Conservation (phyloP, 805 yeast species). For the Clavispora asparagi region DNA sequence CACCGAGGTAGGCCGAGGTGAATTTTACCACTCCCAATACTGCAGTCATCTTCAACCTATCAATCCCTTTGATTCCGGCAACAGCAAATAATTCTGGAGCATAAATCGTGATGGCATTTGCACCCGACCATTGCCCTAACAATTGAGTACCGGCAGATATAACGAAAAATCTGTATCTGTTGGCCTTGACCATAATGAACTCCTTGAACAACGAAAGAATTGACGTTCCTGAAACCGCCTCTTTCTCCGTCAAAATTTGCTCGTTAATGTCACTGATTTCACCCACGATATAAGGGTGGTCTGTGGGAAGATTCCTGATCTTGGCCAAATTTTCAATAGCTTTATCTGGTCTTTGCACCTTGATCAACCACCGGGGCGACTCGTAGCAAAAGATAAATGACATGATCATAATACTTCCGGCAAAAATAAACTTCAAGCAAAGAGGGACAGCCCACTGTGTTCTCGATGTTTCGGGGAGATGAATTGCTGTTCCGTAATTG, state of each 20-base stretch:
- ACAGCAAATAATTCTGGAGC: conserved; percentile 48
- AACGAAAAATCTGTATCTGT: conserved; percentile 41
- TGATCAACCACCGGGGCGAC: conserved; percentile 49
- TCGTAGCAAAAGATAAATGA: conserved; percentile 42
- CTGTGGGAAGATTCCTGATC: conserved; percentile 40
- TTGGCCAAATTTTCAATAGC: conserved; percentile 37
- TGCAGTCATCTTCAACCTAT: conserved; percentile 43
- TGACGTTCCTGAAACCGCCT: conserved; percentile 27
- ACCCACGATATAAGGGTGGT: conserved; percentile 45
- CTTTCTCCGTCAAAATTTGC: conserved; percentile 58
- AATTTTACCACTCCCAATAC: conserved; percentile 52
- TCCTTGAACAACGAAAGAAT: conserved; percentile 25
- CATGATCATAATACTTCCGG: conserved; percentile 39
- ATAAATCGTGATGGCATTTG: conserved; percentile 51
- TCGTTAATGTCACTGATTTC: conserved; percentile 42
- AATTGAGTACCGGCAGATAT: conserved; percentile 41
- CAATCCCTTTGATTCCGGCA: conserved; percentile 42
- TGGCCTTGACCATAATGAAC: conserved; percentile 31
- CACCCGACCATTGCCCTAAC: conserved; percentile 58
- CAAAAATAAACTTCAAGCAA: conserved; percentile 42
- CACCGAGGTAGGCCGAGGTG: conserved; percentile 42
- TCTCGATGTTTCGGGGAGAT: conserved; percentile 29
- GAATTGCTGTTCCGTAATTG: conserved; percentile 48
- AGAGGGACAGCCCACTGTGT: conserved; percentile 54
- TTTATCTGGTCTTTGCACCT: conserved; percentile 34